A percentile compares a stretch with the other conserved stretches of the same genome.
These are phyloP conservation scores for Sesbania bispinosa DNA, from an alignment of 306 rosid genomes.

Conservation along the genomic window DNA sequence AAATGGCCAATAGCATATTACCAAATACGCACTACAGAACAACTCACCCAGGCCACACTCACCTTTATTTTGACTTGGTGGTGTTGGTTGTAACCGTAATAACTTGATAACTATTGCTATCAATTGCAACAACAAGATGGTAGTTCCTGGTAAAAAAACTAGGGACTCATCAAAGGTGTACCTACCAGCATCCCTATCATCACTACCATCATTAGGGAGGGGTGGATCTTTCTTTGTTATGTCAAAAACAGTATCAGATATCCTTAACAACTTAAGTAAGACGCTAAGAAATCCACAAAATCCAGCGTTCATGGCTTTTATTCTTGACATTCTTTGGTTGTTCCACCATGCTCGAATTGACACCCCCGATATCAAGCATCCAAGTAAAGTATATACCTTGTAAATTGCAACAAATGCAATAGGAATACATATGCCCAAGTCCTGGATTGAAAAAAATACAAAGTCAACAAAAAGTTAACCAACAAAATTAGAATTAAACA, in stretches of 20 bases:
- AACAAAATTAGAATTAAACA: neutral
- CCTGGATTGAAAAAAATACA: conserved; percentile 24
- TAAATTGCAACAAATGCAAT: conserved; percentile 22
- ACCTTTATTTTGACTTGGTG: neutral
- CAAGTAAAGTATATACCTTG: conserved; percentile 22
- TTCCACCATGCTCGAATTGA: conserved; percentile 79
- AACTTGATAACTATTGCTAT: conserved; percentile 31
- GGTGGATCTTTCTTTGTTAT: conserved; percentile 52
- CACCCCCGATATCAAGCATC: conserved; percentile 30
- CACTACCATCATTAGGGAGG: neutral
- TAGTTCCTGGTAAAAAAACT: conserved; percentile 53
- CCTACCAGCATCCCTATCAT: conserved; percentile 24
- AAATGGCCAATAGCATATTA: conserved; percentile 52
- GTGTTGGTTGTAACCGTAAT: conserved; percentile 13
- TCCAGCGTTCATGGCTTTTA: conserved; percentile 39
- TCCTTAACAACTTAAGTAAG: conserved; percentile 38
- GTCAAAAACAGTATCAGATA: conserved; percentile 46
- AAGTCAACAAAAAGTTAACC: neutral
- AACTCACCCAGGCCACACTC: conserved; percentile 51
- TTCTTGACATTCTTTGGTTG: conserved; percentile 52
- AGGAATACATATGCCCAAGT: conserved; percentile 30
- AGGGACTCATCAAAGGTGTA: conserved; percentile 55
- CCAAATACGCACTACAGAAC: conserved; percentile 37
- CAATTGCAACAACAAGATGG: conserved; percentile 54
- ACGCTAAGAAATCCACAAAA: conserved; percentile 40